Conservation (phyloP, 2,329 filamentous ascomycete genomes). For the Pestalotiopsis sp. region DNA sequence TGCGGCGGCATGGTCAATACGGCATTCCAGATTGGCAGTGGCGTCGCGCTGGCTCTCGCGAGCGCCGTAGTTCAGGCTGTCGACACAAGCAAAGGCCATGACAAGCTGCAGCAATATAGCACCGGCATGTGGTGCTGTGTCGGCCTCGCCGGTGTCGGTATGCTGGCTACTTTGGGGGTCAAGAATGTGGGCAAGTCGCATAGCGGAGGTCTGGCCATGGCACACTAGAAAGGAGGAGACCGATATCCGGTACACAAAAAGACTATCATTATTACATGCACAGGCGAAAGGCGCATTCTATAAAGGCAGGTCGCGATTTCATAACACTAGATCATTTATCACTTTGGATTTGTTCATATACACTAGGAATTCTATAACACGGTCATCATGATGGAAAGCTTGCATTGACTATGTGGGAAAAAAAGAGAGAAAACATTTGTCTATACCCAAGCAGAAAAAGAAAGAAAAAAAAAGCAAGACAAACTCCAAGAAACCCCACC, state of each 20-base stretch:
- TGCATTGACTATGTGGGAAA: not conserved
- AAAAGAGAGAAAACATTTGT: not conserved
- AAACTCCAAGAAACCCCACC: not conserved
- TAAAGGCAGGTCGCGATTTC: not conserved
- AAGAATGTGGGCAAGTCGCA: slow-evolving; percentile 17
- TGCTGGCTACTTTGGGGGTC: slow-evolving; percentile 29
- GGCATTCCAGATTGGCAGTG: slow-evolving; percentile 10
- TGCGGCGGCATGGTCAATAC: slow-evolving; percentile 13
- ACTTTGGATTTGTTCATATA: too few species aligned
- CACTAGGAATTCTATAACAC: too few species aligned
- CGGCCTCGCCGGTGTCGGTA: slow-evolving; percentile 39
- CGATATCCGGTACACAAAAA: not conserved
- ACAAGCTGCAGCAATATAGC: slow-evolving; percentile 35
- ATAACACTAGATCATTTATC: too few species aligned
- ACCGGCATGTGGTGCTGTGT: slow-evolving; percentile 45
- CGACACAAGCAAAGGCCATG: slow-evolving; percentile 38
- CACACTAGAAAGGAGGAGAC: not conserved
- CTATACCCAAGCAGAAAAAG: not conserved
- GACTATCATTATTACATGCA: not conserved
- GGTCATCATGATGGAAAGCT: not conserved
- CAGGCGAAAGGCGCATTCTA: not conserved
- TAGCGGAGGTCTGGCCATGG: not conserved
- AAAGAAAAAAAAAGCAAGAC: not conserved
- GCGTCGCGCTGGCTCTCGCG: slow-evolving; percentile 6
- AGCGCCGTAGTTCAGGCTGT: slow-evolving; percentile 35